Evolutionary conservation across 1,284 basidiomycete genomes (phyloP).

Genomic region (Ceratobasidium papillatum): DNA sequence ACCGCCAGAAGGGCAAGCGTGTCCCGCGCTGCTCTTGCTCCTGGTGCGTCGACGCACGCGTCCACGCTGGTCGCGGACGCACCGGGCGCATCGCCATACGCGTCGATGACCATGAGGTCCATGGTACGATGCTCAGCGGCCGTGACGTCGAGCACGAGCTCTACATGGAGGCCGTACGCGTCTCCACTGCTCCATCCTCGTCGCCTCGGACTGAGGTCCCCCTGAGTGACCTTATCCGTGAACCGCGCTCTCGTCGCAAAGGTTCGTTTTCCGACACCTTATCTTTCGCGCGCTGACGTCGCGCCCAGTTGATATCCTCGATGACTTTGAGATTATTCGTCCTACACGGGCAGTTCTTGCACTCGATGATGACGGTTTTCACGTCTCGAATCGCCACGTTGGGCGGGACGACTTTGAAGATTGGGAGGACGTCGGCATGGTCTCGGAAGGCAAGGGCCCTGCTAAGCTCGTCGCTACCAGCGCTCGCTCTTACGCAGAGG

Average conservation of each 20-base stretch:
- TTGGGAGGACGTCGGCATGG: conserved; percentile 33
- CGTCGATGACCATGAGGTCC: conserved; percentile 25
- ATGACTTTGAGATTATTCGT: conserved; percentile 38
- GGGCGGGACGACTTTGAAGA: conserved; percentile 34
- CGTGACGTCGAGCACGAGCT: conserved; percentile 29
- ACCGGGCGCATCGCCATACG: conserved; percentile 17
- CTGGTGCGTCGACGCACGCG: conserved; percentile 11
- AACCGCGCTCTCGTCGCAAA: conserved; percentile 32
- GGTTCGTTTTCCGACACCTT: conserved; percentile 12
- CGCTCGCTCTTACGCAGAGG: conserved; percentile 37
- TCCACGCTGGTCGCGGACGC: conserved; percentile 25
- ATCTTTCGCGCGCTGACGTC: conserved; percentile 14
- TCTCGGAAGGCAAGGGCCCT: conserved; percentile 26
- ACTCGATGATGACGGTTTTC: conserved; percentile 30
- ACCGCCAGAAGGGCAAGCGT: conserved; percentile 36
- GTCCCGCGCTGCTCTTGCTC: conserved; percentile 26
- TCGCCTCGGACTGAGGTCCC: conserved; percentile 11
- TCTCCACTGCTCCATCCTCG: background rate
- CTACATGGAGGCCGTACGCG: conserved; percentile 12
- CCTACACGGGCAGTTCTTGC: conserved; percentile 34
- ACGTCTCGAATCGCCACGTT: conserved; percentile 38
- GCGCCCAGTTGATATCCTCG: conserved; percentile 30
- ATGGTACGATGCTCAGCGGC: background rate
- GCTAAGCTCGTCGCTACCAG: conserved; percentile 36
- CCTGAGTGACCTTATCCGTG: conserved; percentile 24